phyloP scores from a whole-genome alignment of 2,329 filamentous ascomycete species.

The Xylariaceae sp. region DNA sequence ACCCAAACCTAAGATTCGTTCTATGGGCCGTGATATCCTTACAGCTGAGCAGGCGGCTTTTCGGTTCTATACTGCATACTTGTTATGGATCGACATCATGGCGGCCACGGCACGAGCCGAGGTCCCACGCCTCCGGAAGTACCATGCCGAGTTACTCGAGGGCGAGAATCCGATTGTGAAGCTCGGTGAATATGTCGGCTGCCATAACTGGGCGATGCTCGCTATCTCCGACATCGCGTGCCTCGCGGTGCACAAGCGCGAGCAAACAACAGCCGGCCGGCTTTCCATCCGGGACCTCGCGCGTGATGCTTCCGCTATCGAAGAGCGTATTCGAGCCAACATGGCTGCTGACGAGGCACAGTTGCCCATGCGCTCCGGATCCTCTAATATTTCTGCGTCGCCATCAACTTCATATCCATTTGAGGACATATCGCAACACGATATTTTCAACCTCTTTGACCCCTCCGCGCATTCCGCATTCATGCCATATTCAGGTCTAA shows the following conservation, averaged over 20 bases:
- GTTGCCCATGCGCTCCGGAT: too few species aligned
- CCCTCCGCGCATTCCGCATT: constrained; percentile 14
- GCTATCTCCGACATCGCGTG: constrained; percentile 51
- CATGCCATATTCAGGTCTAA: constrained; percentile 17
- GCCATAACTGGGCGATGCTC: constrained; percentile 54
- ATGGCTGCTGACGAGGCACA: too few species aligned
- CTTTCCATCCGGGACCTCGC: constrained; percentile 36
- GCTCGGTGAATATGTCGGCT: constrained; percentile 51
- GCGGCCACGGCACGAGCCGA: constrained; percentile 44
- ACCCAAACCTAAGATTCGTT: constrained; percentile 6
- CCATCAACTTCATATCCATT: too few species aligned
- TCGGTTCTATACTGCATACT: constrained; percentile 43
- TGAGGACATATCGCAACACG: not conserved
- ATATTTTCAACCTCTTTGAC: constrained; percentile 10
- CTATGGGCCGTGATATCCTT: constrained; percentile 35
- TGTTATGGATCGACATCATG: constrained; percentile 48
- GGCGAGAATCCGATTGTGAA: constrained; percentile 34
- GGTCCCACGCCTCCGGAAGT: constrained; percentile 39
- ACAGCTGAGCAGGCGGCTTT: constrained; percentile 44
- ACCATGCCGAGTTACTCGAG: constrained; percentile 38
- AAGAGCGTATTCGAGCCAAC: constrained; percentile 11
- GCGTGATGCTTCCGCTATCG: constrained; percentile 18
- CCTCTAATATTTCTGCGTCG: too few species aligned
- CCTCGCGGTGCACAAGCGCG: constrained; percentile 54
- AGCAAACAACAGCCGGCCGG: constrained; percentile 38